Evolutionary conservation across 2,329 filamentous ascomycete species (phyloP).

Genomic region (Sclerotinia subarctica): DNA sequence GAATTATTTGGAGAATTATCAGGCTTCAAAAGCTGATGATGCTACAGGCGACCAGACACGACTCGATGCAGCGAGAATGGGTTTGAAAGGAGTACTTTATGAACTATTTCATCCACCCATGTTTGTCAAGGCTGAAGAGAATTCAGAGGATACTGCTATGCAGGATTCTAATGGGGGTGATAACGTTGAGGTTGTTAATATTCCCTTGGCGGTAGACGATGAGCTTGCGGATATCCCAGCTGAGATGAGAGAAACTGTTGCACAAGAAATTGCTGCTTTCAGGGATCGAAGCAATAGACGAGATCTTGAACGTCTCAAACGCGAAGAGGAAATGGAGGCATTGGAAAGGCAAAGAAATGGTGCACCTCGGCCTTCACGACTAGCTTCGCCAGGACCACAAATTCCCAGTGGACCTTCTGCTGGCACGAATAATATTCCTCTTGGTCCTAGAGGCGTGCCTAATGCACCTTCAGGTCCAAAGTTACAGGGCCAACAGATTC

Average conservation of each 20-base stretch:
- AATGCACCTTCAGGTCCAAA: slow-evolving; percentile 75
- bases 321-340: slow-evolving; percentile 90
- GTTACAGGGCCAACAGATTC: slow-evolving; percentile 59
- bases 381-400: slow-evolving; percentile 62
- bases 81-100: slow-evolving; percentile 64
- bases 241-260: slow-evolving; percentile 93
- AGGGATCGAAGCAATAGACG: slow-evolving; percentile 84
- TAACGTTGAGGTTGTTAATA: slow-evolving; percentile 82
- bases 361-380: slow-evolving; percentile 59
- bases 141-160: slow-evolving; percentile 68
- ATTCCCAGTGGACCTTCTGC: slow-evolving; percentile 57
- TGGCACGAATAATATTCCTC: slow-evolving; percentile 70
- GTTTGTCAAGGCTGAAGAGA: slow-evolving; percentile 50
- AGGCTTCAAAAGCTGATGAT: slow-evolving; percentile 62
- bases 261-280: slow-evolving; percentile 91
- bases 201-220: slow-evolving; percentile 82
- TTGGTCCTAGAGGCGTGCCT: slow-evolving; percentile 68
- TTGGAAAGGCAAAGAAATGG: slow-evolving; percentile 74
- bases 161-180: slow-evolving; percentile 59
- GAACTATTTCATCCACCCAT: slow-evolving; percentile 68
- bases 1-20: slow-evolving; percentile 82
- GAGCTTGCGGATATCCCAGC: slow-evolving; percentile 93
- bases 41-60: slow-evolving; percentile 61
- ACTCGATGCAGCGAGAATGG: slow-evolving; percentile 64
- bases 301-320: slow-evolving; percentile 80